phyloP scores from a whole-genome alignment of 2,329 filamentous ascomycete genomes.

The Scytalidium lignicola region DNA sequence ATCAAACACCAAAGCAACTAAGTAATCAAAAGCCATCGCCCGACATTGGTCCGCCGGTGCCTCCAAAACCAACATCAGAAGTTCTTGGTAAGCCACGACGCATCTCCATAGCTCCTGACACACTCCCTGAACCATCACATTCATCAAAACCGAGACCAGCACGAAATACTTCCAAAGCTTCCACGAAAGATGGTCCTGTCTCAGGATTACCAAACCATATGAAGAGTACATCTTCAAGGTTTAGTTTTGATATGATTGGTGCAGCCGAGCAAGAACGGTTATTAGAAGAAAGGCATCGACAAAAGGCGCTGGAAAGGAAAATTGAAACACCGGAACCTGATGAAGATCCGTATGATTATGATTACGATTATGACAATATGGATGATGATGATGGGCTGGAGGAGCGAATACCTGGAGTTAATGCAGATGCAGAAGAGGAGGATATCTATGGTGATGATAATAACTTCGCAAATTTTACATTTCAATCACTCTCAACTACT shows the following conservation, averaged over 20 bases:
- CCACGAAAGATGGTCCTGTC: constrained; percentile 36
- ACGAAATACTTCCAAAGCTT: constrained; percentile 46
- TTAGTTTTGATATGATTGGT: constrained; percentile 77
- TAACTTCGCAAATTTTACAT: constrained; percentile 23
- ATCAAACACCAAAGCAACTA: constrained; percentile 8
- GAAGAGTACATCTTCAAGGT: constrained; percentile 73
- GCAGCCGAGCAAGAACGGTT: constrained; percentile 63
- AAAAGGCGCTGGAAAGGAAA: constrained; percentile 59
- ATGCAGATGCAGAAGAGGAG: constrained; percentile 37
- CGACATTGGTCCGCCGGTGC: constrained; percentile 18
- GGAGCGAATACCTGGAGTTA: constrained; percentile 58
- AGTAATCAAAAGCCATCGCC: constrained; percentile 14
- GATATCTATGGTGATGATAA: constrained; percentile 44
- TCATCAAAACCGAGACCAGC: constrained; percentile 32
- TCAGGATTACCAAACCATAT: constrained; percentile 56
- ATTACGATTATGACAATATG: constrained; percentile 58
- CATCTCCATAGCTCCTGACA: constrained; percentile 21
- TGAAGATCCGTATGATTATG: constrained; percentile 42
- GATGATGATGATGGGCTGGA: constrained; percentile 62
- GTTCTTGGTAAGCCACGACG: constrained; percentile 10
- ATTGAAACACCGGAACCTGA: constrained; percentile 32
- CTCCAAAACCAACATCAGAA: constrained; percentile 17
- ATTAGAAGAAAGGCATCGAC: constrained; percentile 67
- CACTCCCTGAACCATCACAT: constrained; percentile 15
- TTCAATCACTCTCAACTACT: constrained; percentile 35